Evolutionary conservation across 2,329 filamentous ascomycete genomes (phyloP).

Genomic region (Curvularia sp.): DNA sequence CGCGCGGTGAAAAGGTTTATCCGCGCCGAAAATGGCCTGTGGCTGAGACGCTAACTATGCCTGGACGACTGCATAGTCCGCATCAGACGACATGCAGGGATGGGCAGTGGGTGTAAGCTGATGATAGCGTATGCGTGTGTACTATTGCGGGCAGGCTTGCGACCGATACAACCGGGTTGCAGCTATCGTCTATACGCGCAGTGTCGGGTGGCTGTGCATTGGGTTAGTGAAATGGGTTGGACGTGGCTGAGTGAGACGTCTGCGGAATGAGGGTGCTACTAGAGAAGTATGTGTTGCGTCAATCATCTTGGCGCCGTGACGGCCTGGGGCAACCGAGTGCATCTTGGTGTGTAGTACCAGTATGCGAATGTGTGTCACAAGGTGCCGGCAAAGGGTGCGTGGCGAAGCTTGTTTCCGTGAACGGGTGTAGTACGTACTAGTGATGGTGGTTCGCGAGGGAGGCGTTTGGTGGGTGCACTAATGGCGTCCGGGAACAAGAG

Average conservation of each 20-base stretch:
- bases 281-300: not conserved
- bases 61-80: constrained; percentile 10
- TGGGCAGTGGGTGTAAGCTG: not conserved
- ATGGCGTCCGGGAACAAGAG: not conserved
- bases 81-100: constrained; percentile 16
- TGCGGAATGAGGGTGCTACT: not conserved
- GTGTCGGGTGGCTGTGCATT: not conserved
- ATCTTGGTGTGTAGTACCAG: not conserved
- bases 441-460: not conserved
- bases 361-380: not conserved
- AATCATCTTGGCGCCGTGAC: not conserved
- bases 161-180: not conserved
- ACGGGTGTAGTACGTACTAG: too few species aligned
- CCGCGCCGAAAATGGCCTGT: constrained; percentile 4
- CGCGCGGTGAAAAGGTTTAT: not conserved
- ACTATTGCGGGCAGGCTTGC: constrained; percentile 10
- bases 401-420: not conserved
- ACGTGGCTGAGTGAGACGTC: not conserved
- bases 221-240: not conserved
- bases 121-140: not conserved
- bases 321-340: not conserved
- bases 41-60: not conserved
- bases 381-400: not conserved
- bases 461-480: not conserved
- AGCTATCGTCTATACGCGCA: not conserved